Evolutionary conservation across 306 rosid species (phyloP).

Genomic region (Crotalaria pallida): DNA sequence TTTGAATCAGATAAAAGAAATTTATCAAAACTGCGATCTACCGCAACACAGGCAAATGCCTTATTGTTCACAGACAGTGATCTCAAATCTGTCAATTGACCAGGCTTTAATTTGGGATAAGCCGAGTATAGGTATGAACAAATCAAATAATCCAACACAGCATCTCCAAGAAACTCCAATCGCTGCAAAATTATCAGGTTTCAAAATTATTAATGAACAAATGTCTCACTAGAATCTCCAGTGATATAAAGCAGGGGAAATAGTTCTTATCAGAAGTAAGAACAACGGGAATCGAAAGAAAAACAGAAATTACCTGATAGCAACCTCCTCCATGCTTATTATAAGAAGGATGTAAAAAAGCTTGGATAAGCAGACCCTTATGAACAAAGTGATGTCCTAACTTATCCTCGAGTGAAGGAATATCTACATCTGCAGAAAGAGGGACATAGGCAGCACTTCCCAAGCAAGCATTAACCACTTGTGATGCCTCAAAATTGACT

Average conservation of each 20-base stretch:
- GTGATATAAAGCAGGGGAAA: constrained; percentile 11
- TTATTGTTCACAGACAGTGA: constrained; percentile 70
- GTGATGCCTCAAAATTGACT: constrained; percentile 62
- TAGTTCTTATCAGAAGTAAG: not conserved
- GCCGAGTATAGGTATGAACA: constrained; percentile 86
- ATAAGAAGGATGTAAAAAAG: constrained; percentile 91
- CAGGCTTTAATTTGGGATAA: constrained; percentile 88
- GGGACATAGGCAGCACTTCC: constrained; percentile 55
- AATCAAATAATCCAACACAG: constrained; percentile 87
- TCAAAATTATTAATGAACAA: constrained; percentile 12
- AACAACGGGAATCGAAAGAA: constrained; percentile 8
- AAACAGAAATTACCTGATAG: constrained; percentile 62
- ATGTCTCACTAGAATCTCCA: not conserved
- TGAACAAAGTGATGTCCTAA: constrained; percentile 63
- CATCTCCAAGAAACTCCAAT: constrained; percentile 96
- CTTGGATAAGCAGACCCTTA: constrained; percentile 80
- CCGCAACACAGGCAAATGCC: constrained; percentile 83
- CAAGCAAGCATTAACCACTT: constrained; percentile 46
- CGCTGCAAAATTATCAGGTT: constrained; percentile 51
- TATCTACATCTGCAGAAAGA: constrained; percentile 47
- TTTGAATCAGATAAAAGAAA: constrained; percentile 65
- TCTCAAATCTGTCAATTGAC: constrained; percentile 93
- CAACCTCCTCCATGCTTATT: constrained; percentile 87
- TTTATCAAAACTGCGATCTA: constrained; percentile 53
- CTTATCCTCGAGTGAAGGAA: constrained; percentile 52